phyloP scores from a whole-genome alignment of 2,329 filamentous ascomycete genomes.

The Pseudopyricularia cyperi region DNA sequence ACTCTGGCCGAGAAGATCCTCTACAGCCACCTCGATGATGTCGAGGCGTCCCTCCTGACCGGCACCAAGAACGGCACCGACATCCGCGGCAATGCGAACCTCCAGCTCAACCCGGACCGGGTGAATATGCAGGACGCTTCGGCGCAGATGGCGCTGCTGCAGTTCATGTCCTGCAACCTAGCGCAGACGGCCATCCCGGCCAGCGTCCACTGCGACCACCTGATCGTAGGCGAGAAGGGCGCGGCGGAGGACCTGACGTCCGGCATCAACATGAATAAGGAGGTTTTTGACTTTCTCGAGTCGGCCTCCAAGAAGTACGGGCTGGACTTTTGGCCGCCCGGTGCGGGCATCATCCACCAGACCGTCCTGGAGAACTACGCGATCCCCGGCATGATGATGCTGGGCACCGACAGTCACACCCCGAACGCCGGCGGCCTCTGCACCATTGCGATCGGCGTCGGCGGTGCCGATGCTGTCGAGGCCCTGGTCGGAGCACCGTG shows the following conservation, averaged over 20 bases:
- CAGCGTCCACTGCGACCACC: slow-evolving; percentile 96
- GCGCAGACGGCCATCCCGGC: slow-evolving; percentile 84
- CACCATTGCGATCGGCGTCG: slow-evolving; percentile 91
- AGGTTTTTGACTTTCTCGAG: slow-evolving; percentile 96
- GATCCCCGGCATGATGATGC: slow-evolving; percentile 95
- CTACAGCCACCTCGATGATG: slow-evolving; percentile 85
- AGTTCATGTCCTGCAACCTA: slow-evolving; percentile 96
- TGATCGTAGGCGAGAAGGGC: slow-evolving; percentile 91
- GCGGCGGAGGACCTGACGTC: slow-evolving; percentile 74
- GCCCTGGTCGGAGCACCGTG: slow-evolving; percentile 91
- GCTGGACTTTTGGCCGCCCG: slow-evolving; percentile 91
- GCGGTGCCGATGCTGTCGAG: slow-evolving; percentile 93
- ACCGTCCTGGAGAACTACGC: slow-evolving; percentile 97
- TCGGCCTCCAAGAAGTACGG: slow-evolving; percentile 83
- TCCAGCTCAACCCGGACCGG: slow-evolving; percentile 93
- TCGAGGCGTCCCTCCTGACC: slow-evolving; percentile 74
- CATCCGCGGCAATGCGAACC: slow-evolving; percentile 77
- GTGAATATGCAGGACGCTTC: slow-evolving; percentile 99
- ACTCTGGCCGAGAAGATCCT: slow-evolving; percentile 97
- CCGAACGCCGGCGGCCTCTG: slow-evolving; percentile 93
- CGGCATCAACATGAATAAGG: slow-evolving; percentile 83
- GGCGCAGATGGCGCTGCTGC: slow-evolving; percentile 93
- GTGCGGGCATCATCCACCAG: slow-evolving; percentile 93
- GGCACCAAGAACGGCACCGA: slow-evolving; percentile 72
- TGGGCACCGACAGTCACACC: slow-evolving; percentile 94